Evolutionary conservation across 495 filamentous ascomycete genomes (phyloP), one percentile per base, ranked within the genome.

Genomic region (Neurospora sp.): DNA sequence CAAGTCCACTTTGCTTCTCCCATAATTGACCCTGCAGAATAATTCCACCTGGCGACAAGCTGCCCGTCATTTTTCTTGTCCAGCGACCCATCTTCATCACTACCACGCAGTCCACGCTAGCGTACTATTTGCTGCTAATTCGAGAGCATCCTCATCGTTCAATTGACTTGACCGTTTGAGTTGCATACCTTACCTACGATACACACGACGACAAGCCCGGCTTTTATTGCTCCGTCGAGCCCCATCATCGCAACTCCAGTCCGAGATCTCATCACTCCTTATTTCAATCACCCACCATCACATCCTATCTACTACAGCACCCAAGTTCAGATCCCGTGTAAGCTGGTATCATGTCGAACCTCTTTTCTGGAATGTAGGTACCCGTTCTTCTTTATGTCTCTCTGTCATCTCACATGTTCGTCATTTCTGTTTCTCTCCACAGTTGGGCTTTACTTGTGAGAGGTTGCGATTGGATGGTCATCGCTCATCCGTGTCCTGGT

Each of bases 311-410:
- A 24, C 48, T 59, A 15, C 48, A 59, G 21, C 21, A 59, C n/a
- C 21, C 54, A 62, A 62, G 17, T 24, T 72, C 24, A 24, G 8
- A 43, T 36, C 34, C 43, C 31, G 28, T 45, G n/a, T 69, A 34
- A 59, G 42, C n/a, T 21, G 70, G 39, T 76, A 87, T 76, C 72
- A 93, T 93, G 92, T 90, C 91, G 73, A 92, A 90, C 81, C 86
- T 93, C 79, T 92, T 93, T 78, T 92, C 91, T 79, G 91, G 91
- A 80, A 91, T 93, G 92, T 93, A 86, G 87, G 91, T 92, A 69
- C 54, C 31, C 37, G 10, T 72, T 19, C 71, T 34, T 73, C 48
- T 42, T 43, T 71, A 71, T 59, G 37, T 70, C 11, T 59, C 48
- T 28, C 76, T 71, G 28, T 71, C 71, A 28, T 59, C 70, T 74